Conservation (phyloP, 2,329 filamentous ascomycete species). For the Westerdykella aurantiaca region DNA sequence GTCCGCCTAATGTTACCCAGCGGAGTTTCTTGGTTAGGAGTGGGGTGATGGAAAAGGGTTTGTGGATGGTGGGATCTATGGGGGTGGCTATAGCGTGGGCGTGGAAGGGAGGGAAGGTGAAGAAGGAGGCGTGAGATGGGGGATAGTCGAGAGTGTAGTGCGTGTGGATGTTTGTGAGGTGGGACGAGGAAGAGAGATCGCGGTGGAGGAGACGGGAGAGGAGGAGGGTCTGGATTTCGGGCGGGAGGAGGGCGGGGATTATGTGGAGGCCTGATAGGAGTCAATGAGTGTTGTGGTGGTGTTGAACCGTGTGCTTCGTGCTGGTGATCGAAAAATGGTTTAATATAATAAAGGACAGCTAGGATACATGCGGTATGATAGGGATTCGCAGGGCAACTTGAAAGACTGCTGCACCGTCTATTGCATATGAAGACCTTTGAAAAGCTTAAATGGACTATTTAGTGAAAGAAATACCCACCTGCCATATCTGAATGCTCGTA, state of each 20-base stretch:
- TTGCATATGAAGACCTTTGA: too few species aligned
- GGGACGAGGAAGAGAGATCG: conserved; percentile 65
- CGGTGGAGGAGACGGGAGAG: conserved; percentile 70
- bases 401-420: neutral
- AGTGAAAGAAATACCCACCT: conserved; percentile 46
- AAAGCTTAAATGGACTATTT: too few species aligned
- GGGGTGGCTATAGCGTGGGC: conserved; percentile 42
- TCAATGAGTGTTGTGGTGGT: neutral
- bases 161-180: conserved; percentile 86
- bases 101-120: conserved; percentile 39
- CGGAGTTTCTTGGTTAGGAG: conserved; percentile 75
- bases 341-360: neutral
- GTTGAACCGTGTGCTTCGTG: neutral
- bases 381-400: neutral
- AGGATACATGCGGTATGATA: too few species aligned
- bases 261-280: conserved; percentile 65
- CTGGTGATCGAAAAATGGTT: neutral
- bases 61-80: conserved; percentile 68
- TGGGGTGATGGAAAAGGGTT: conserved; percentile 61
- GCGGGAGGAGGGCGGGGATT: conserved; percentile 67
- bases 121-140: conserved; percentile 45
- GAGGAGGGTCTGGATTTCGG: conserved; percentile 60
- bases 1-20: conserved; percentile 90
- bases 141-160: conserved; percentile 69
- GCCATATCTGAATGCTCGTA: conserved; percentile 63